Evolutionary conservation across 345 rosid species (phyloP), one percentile per base, ranked within the genome.

Genomic region (Mangifera indica): DNA sequence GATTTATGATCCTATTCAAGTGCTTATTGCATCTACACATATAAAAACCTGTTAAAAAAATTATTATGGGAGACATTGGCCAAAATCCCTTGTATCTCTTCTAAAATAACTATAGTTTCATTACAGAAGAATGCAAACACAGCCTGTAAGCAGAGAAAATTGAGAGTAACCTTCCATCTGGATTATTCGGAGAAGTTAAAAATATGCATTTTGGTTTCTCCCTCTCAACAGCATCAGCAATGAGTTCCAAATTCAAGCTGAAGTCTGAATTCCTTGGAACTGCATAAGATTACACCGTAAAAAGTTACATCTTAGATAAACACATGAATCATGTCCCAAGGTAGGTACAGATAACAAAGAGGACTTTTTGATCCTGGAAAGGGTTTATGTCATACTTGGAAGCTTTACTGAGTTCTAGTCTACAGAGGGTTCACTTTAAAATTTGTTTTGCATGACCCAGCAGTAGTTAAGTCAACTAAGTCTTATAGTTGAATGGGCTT

Each of bases 181-280:
- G 99, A 79, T 95, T 95, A 77, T 95, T 95, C 15, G 99, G 98
- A 66, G 96, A 91, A 46, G 99, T 95, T 56, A 95, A 83, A 76
- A 95, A 95, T 77, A 92, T 91, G 82, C 97, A 91, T 83, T 95
- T 95, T 24, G 99, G 98, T 66, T 86, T 92, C 73, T 92, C 97
- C 70, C 10, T 71, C 70, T 81, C 78, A 69, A 92, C 86, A 58
- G 77, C 89, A 76, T 87, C 88, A 77, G 86, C 79, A 20, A 95
- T 92, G 71, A 75, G 88, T 70, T 91, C 91, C 63, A 92, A 83
- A 49, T 95, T 83, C 88, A 95, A 82, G 87, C 90, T 88, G 81
- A 95, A 92, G 75, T 92, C 96, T 57, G 91, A 56, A 70, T 89
- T 95, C 80, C 98, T 89, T 52, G 86, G 85, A 79, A 91, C 99